Percentiles rank a stretch among this genome's conserved stretches.
These are phyloP conservation scores for Glycyrrhiza uralensis DNA, from an alignment of 306 rosid species.

Conservation along the genomic window DNA sequence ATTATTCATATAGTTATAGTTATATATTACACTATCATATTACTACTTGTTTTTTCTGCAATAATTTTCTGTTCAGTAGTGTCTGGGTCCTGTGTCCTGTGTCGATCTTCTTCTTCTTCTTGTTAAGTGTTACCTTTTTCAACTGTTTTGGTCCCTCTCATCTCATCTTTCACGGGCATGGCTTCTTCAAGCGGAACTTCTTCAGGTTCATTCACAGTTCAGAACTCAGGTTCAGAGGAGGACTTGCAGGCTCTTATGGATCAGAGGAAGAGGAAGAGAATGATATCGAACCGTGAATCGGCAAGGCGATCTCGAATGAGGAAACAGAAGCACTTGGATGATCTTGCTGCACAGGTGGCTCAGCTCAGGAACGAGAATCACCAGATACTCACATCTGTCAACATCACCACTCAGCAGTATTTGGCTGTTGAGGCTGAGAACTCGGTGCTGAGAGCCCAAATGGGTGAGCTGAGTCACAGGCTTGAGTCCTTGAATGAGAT, in stretches of 20 bases:
- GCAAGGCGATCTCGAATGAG: conserved; percentile 83
- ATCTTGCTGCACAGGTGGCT: conserved; percentile 48
- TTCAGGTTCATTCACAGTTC: conserved; percentile 56
- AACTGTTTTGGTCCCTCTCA: neutral
- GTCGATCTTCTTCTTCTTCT: neutral
- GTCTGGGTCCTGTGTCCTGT: conserved; percentile 50
- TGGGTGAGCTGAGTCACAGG: conserved; percentile 55
- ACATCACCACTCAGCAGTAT: conserved; percentile 55
- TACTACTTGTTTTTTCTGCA: conserved; percentile 18
- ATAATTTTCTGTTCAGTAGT: neutral
- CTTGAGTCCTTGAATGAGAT: conserved; percentile 63
- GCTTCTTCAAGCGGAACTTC: conserved; percentile 70
- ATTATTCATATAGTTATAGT: too few relatives aligned
- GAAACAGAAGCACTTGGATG: conserved; percentile 87
- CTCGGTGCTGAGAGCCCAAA: conserved; percentile 75
- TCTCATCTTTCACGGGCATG: too few relatives aligned
- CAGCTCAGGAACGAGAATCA: conserved; percentile 62
- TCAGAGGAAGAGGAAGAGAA: conserved; percentile 82
- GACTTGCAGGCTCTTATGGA: conserved; percentile 55
- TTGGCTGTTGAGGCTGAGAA: conserved; percentile 59
- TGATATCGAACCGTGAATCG: conserved; percentile 86
- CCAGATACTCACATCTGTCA: conserved; percentile 48
- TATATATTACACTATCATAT: too few relatives aligned
- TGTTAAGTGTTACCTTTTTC: neutral
- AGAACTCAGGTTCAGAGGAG: conserved; percentile 68